A percentile compares a stretch with the other conserved stretches of the same genome.
Conservation (phyloP, 2,329 filamentous ascomycete genomes). For the Paraphaeosphaeria minitans region DNA sequence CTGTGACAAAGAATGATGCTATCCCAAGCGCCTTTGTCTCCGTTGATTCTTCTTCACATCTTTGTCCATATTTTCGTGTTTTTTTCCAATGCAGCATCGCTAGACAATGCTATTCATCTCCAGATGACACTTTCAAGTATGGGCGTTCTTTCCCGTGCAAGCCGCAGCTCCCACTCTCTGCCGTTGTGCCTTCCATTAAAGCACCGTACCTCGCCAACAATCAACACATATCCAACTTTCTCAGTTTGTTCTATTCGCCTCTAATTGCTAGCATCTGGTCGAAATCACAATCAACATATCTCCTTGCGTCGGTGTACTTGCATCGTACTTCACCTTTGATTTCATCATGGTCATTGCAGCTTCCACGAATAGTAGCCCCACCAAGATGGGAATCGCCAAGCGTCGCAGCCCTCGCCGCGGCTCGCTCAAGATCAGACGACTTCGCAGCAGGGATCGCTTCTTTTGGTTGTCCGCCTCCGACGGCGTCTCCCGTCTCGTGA, state of each 20-base stretch:
- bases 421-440: conserved; percentile 1
- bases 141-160: background rate
- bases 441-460: conserved; percentile 10
- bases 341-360: background rate
- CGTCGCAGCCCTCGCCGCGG: conserved; percentile 3
- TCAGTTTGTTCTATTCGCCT: too few species aligned
- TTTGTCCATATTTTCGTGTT: conserved; percentile 7
- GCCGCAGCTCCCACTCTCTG: background rate
- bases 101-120: conserved; percentile 5
- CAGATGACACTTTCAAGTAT: background rate
- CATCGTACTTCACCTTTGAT: background rate
- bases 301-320: background rate
- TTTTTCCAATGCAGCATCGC: conserved; percentile 4
- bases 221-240: background rate
- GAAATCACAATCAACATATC: background rate
- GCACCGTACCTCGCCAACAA: background rate
- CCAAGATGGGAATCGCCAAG: conserved; percentile 12
- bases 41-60: conserved; percentile 1
- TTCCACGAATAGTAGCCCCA: background rate
- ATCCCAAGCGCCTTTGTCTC: conserved; percentile 4
- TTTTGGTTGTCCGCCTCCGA: conserved; percentile 18
- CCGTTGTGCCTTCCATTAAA: conserved; percentile 1
- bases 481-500: conserved; percentile 9
- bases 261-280: background rate
- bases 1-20: conserved; percentile 8